Evolutionary conservation across 805 yeast genomes (phyloP), one percentile per base, ranked within the genome.

Genomic region (Blastobotrys attinorum): DNA sequence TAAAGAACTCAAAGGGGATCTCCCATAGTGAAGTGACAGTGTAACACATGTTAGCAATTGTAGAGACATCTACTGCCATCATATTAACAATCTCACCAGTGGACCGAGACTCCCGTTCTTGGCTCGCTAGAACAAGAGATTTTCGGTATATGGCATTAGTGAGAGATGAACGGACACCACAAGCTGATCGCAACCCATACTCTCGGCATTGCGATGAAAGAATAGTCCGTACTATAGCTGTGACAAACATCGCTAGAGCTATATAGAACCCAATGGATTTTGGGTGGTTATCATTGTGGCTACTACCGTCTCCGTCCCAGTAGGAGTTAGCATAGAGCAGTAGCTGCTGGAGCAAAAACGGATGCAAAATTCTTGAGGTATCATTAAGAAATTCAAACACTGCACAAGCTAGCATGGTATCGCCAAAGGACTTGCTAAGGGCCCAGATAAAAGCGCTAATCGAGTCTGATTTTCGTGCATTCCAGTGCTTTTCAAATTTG

Each of bases 1-100:
- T 64, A 20, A 72, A 56, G 52, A 89, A 78, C 64, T 89, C 96
- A 65, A 88, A 83, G 1, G 97, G 97, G 39, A 95, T 95, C 1
- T 95, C 86, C 95, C 96, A 87, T 40, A 85, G 69, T 43, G 86
- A 71, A 55, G 85, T 82, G 49, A 88, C 75, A 62, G 81, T 77
- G 59, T 84, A 88, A 20, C 83, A 76, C 44, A 87, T 69, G 53
- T 85, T 95, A 60, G 85, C 95, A 45, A 89, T 67, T 65, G 95
- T 77, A 64, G 84, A 95, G 2, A 88, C 80, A 65, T 89, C 97
- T 37, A 89, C 95, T 42, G 95, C 81, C 96, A 89, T 87, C 56
- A 89, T 70, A 59, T 89, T 89, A 46, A 89, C 97, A 52, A 90
- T 84, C 60, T 88, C 96, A 58, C 97, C 97, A 3, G 95, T 84